Base-by-base conservation (phyloP, 1,139 yeast species). In the Yamadazyma buinensis region DNA sequence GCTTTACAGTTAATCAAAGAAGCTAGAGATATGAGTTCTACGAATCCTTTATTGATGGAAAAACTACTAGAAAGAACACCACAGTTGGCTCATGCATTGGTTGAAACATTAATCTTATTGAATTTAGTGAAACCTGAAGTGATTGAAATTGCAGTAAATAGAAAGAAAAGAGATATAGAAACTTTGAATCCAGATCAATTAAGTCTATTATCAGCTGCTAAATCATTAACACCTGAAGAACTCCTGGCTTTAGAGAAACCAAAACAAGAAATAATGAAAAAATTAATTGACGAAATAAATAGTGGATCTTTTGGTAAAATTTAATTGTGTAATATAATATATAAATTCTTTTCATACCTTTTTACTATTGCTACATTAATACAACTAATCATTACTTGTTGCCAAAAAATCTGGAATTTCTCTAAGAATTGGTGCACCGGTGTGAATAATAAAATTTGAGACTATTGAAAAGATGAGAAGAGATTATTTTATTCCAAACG, bases 81-180 rank as follows among this genome's bases (percentile, higher is more conserved):
- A 0, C 95, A 86, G 48, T 62, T 90, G 35, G 67, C 86, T 1
- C 87, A 83, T 52, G 94, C 95, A 0, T 64, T 88, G 23, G 86
- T 90, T 5, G 97, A 90, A 51, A 71, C 84, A 1, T 61, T 86
- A 37, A 59, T 88, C 39, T 61, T 83, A 36, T 63, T 80, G 49
- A 80, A 80, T 23, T 57, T 76, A 7, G 70, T 80, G 8, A 74
- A 69, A 34, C 74, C 76, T n/a, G 76, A 72, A 10, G 71, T 75
- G 14, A 69, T 84, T 6, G 73, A 66, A 35, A 50, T 63, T 28
- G 58, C 70, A 15, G 52, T 68, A 28, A 68, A 66, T 41, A 54
- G 63, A 26, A 51, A 48, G 14, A 54, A 51, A 28, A 55, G 55
- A 1, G 62, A 55, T 5, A 62, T 80, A 49, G 61, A 80, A 41